Base-by-base conservation (phyloP, 805 yeast genomes). In the Yarrowia hollandica region DNA sequence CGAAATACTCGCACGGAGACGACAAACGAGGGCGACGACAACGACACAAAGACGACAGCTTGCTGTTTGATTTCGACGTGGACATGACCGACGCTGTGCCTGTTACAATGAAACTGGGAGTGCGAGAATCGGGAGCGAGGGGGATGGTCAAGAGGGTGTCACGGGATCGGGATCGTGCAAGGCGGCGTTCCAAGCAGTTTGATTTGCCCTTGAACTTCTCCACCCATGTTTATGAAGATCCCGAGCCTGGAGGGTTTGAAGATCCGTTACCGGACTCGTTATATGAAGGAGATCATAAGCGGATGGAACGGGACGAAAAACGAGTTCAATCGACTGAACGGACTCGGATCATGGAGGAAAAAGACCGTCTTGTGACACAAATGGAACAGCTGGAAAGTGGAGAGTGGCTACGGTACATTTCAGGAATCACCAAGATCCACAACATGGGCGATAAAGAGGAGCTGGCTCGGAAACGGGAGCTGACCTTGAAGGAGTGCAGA, bases 291-390 rank as follows among this genome's bases (percentile, higher is more conserved):
- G 80, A 25, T 80, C 91, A 86, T 70, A 76, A 77, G 38, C 75
- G 79, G 35, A 81, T 85, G 82, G 81, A 79, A 62, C 80, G 80
- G 59, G 84, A 83, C 56, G 96, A 88, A 69, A 78, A 78, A 61
- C 76, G 81, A 44, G 82, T 85, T 80, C 72, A 76, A 25, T 75
- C 74, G 31, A 72, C 78, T 1, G 91, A 86, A 63, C 73, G 80
- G 22, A 79, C 76, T 50, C 76, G 79, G 59, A 74, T 83, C 41
- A 72, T 78, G 48, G 68, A 74, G 8, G 92, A 86, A 65, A 80
- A 82, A 26, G 89, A 84, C 57, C 77, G 76, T 26, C 64, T 77
- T 28, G 57, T 61, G 10, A 54, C 66, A 18, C 75, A 82, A 31
- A 69, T 74, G 26, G 78, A 78, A 11, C 78, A 77, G 63, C 72